Percentiles rank a stretch among this genome's conserved stretches.
These are phyloP conservation scores for Suillus variegatus DNA, from an alignment of 768 basidiomycete genomes.

Conservation along the genomic window DNA sequence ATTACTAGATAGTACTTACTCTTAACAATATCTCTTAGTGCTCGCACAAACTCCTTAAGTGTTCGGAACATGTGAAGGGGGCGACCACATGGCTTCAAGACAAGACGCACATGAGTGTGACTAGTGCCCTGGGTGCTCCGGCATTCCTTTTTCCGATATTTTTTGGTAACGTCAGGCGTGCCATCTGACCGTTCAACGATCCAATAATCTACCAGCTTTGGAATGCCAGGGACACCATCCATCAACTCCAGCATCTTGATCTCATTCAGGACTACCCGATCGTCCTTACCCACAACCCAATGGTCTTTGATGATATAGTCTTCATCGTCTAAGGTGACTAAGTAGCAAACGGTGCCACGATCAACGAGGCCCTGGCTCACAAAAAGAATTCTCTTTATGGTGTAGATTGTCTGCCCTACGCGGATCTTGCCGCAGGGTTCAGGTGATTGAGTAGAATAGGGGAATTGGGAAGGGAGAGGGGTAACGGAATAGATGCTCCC, in stretches of 20 bases:
- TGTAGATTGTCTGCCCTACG: not conserved
- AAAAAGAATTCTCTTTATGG: not conserved
- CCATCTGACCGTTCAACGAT: not conserved
- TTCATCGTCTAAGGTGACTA: not conserved
- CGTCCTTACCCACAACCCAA: not conserved
- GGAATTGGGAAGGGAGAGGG: not conserved
- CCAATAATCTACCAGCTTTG: not conserved
- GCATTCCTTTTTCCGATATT: no score
- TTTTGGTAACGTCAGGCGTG: no score
- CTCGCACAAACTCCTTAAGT: no score
- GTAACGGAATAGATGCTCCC: not conserved
- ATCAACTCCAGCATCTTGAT: not conserved
- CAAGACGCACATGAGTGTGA: no score
- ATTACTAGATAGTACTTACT: no score
- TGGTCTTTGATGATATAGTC: not conserved
- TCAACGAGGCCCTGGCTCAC: not conserved
- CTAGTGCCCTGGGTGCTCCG: no score
- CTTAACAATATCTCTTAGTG: no score
- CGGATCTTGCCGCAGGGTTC: not conserved
- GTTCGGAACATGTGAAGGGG: no score
- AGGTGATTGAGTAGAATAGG: not conserved
- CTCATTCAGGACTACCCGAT: not conserved
- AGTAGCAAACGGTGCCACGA: not conserved
- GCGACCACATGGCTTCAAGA: no score
- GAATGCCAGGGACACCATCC: not conserved